Evolutionary conservation across 148 eudicot genomes (phyloP), one percentile per base, ranked within the genome.

Genomic region (Silene uniflora): DNA sequence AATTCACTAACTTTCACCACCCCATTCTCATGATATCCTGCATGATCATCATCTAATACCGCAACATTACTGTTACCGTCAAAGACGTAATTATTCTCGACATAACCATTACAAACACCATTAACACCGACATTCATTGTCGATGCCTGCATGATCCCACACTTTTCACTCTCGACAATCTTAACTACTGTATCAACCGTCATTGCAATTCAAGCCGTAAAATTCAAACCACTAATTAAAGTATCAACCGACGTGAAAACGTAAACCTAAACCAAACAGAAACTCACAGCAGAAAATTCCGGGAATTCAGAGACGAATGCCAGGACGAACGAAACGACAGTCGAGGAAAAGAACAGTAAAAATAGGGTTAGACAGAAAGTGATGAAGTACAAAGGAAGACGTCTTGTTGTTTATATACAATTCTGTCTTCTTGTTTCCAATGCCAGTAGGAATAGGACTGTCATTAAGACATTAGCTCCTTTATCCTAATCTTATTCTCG

Each of bases 161-260:
- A 71, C 79, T 81, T 84, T 63, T 80, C 83, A 62, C 71, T 78
- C 75, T 76, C 80, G 67, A 64, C 67, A 39, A 70, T 27, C 56
- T 66, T 60, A 75, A 69, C 73, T 18, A 35, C 82, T 7, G 76
- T 71, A 67, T 77, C 89, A 71, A 77, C 84, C 84, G 83, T 75
- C 84, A 85, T 81, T 83, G 18, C 14, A 27, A 29, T 21, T 77
- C 75, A 77, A 78, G 46, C 29, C n/a, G 21, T 6, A 54, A 58
- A 29, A 75, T 62, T 75, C 72, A 32, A 32, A 32, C 35, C 32
- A 29, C 32, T 29, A 5, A 32, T 1, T 32, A 32, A 32, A 1
- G 35, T 32, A 32, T 1, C 32, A 29, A 29, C 32, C 32, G 32
- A 32, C 35, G 35, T 32, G 32, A 32, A 3, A 32, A 32, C 35